phyloP scores from a whole-genome alignment of 2,329 filamentous ascomycete species.

The Hymenoscyphus salicellus region DNA sequence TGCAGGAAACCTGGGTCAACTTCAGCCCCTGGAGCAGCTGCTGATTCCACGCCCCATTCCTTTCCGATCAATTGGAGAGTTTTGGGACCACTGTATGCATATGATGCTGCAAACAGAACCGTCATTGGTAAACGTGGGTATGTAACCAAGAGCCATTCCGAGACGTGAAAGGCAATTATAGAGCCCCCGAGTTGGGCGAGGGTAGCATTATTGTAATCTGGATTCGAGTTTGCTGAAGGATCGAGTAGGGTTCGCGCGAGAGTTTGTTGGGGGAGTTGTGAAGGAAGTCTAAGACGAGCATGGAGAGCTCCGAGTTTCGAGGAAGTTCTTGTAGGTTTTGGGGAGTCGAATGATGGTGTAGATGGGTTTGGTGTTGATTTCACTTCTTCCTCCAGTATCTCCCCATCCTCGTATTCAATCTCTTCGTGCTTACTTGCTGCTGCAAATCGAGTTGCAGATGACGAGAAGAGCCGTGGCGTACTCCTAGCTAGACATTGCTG shows the following conservation, averaged over 20 bases:
- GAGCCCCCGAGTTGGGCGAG: slow-evolving; percentile 78
- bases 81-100: slow-evolving; percentile 74
- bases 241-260: slow-evolving; percentile 85
- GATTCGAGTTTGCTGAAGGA: slow-evolving; percentile 74
- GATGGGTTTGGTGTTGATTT: slow-evolving; percentile 7
- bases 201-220: slow-evolving; percentile 83
- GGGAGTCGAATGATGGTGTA: slow-evolving; percentile 55
- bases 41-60: slow-evolving; percentile 89
- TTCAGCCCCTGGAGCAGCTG: slow-evolving; percentile 82
- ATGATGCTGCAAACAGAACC: slow-evolving; percentile 83
- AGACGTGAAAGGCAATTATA: slow-evolving; percentile 82
- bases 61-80: slow-evolving; percentile 70
- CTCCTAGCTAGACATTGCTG: slow-evolving; percentile 32
- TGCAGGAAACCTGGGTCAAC: slow-evolving; percentile 90
- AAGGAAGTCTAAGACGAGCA: slow-evolving; percentile 78
- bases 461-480: slow-evolving; percentile 10
- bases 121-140: slow-evolving; percentile 87
- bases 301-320: slow-evolving; percentile 91
- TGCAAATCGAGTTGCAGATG: slow-evolving; percentile 8
- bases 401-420: slow-evolving; percentile 30
- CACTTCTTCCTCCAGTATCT: background rate
- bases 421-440: slow-evolving; percentile 17
- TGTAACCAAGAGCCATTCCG: slow-evolving; percentile 82
- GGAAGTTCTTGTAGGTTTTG: slow-evolving; percentile 69
- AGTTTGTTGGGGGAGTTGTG: slow-evolving; percentile 78